Conservation (phyloP, 2,329 filamentous ascomycete genomes). For the Ceratocystiopsis sp. region DNA sequence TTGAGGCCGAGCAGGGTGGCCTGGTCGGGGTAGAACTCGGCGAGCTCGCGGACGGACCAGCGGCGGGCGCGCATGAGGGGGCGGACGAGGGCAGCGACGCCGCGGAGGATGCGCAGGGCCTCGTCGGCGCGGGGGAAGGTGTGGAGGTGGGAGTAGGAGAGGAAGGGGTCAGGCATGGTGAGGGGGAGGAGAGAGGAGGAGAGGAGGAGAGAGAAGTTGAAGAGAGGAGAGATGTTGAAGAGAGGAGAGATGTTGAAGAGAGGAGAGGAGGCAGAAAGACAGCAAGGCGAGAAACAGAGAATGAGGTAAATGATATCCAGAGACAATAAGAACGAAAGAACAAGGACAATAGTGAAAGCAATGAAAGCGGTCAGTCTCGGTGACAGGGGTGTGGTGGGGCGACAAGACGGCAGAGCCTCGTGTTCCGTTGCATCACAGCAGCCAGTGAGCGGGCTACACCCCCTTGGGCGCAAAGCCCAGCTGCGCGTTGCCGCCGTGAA, state of each 20-base stretch:
- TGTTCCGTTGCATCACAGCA: no score
- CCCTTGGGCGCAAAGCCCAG: constrained; percentile 23
- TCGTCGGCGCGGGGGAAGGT: constrained; percentile 29
- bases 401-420: no score
- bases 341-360: no score
- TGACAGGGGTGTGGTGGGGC: no score
- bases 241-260: neutral
- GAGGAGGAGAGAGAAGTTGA: no score
- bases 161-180: constrained; percentile 20
- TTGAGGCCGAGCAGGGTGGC: constrained; percentile 65
- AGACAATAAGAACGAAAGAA: neutral
- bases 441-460: neutral
- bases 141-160: constrained; percentile 32
- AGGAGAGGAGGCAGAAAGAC: neutral
- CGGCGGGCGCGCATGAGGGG: constrained; percentile 79
- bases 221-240: neutral
- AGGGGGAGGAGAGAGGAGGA: neutral
- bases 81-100: constrained; percentile 76
- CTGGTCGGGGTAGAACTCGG: constrained; percentile 71
- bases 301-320: no score
- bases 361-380: no score
- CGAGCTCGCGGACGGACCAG: constrained; percentile 64
- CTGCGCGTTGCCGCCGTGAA: constrained; percentile 18
- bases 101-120: constrained; percentile 48
- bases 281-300: neutral